A percentile compares a stretch with the other conserved stretches of the same genome.
Evolutionary conservation across 176 grass and related monocot species (phyloP).

Genomic region (Aegilops tauschii): DNA sequence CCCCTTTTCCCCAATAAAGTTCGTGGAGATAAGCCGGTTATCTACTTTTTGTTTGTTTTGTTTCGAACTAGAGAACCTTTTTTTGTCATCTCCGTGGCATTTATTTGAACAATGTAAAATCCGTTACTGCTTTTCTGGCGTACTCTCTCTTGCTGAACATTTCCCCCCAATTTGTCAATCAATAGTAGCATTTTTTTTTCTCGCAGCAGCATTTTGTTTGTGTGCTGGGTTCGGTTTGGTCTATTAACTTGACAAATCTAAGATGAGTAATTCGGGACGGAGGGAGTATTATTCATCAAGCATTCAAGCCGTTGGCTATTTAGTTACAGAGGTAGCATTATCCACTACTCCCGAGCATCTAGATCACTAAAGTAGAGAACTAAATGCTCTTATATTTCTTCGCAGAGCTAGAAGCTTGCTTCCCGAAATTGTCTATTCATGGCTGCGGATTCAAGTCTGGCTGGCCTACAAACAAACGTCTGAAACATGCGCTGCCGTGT

Average conservation of each 20-base stretch:
- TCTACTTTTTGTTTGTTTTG: constrained; percentile 20
- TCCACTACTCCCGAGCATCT: too few relatives aligned
- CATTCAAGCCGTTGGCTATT: too few relatives aligned
- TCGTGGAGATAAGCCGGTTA: constrained; percentile 36
- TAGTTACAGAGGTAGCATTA: background rate
- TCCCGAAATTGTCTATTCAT: background rate
- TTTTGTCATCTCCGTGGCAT: constrained; percentile 36
- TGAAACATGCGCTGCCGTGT: background rate
- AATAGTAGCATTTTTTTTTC: background rate
- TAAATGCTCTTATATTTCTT: too few relatives aligned
- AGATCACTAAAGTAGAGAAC: too few relatives aligned
- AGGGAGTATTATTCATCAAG: background rate
- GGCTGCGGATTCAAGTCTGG: background rate
- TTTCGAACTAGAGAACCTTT: constrained; percentile 26
- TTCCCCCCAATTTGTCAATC: background rate
- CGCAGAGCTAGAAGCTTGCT: background rate
- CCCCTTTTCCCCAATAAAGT: constrained; percentile 43
- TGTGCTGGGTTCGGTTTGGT: background rate
- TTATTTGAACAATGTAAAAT: constrained; percentile 38
- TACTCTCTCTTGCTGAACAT: background rate
- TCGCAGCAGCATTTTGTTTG: constrained; percentile 2
- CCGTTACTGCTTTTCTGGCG: constrained; percentile 10
- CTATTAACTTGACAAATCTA: background rate
- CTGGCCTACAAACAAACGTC: background rate
- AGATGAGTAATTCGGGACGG: too few relatives aligned